Evolutionary conservation across 306 rosid genomes (phyloP), one percentile per base, ranked within the genome.

Genomic region (Quercus variabilis): DNA sequence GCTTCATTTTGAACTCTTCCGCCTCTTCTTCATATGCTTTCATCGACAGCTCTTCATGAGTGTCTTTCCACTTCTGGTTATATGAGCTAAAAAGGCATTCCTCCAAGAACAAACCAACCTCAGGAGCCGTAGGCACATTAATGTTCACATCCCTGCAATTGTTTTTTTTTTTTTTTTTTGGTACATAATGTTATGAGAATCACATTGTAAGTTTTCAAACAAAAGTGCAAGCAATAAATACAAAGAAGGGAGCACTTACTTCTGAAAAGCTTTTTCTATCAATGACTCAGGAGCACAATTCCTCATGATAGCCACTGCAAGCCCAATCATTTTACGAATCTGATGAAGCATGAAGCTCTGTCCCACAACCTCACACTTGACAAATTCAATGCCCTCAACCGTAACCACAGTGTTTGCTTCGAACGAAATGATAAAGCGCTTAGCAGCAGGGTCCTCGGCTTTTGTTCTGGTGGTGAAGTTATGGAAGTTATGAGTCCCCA

Each of bases 281-380:
- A 92, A 87, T 14, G 97, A 89, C 86, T 94, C 94, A 0, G 91
- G 90, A 73, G 92, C 92, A 81, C 90, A 87, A 55, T 90, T 89
- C 81, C 99, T 85, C 95, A 92, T 90, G 77, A 92, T 84, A 68
- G 97, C 97, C 84, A 91, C 99, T 0, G 97, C 97, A 75, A 94
- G 85, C 84, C 99, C 99, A 6, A 94, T 92, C 97, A 92, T 85
- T 86, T 94, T 91, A 69, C 97, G 87, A 76, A 94, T 94, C 81
- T 94, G 99, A 87, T 94, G 97, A 88, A 92, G 99, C 97, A 94
- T 94, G 92, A 94, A 94, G 87, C 99, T 94, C 87, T 94, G 97
- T 43, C 99, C 99, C 79, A 91, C 91, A 77, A 94, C 93, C 78
- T 88, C 99, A 57, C 99, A 94, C 87, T 91, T 94, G 6, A 91